Percentiles rank a stretch among this genome's conserved stretches.
phyloP scores from a whole-genome alignment of 129 eudicot genomes.

The Flaveria ramosissima region DNA sequence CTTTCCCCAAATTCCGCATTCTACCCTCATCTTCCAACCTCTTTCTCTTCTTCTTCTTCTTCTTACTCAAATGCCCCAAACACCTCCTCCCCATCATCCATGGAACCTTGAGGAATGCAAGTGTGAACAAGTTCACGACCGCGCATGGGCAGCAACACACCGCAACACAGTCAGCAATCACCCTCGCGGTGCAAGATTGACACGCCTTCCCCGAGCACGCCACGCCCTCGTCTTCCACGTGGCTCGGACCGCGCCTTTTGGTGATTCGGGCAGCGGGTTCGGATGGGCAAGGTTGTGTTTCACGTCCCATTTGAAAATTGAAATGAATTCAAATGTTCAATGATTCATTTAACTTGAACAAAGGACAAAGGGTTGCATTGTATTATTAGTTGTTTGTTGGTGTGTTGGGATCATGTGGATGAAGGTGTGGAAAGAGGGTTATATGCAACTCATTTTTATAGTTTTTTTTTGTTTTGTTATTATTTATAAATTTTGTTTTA shows the following conservation, averaged over 20 bases:
- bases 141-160: conserved; percentile 81
- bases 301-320: conserved; percentile 24
- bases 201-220: conserved; percentile 71
- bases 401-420: conserved; percentile 13
- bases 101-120: conserved; percentile 62
- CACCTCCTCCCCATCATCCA: conserved; percentile 60
- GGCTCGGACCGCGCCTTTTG: conserved; percentile 29
- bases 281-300: conserved; percentile 18
- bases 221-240: conserved; percentile 13
- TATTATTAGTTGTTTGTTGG: neutral
- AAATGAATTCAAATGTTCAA: neutral
- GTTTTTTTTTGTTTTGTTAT: neutral
- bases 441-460: conserved; percentile 11
- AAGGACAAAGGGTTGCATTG: neutral
- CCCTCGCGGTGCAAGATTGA: conserved; percentile 62
- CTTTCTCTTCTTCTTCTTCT: conserved; percentile 24
- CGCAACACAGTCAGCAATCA: conserved; percentile 78
- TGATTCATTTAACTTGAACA: neutral
- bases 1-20: conserved; percentile 2
- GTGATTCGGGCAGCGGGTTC: conserved; percentile 26
- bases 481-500: neutral
- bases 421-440: conserved; percentile 26
- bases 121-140: conserved; percentile 53
- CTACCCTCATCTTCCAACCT: conserved; percentile 18
- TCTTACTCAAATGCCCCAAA: conserved; percentile 40